Base-by-base conservation (phyloP, 768 basidiomycete species). In the Hypholoma sublateritium region DNA sequence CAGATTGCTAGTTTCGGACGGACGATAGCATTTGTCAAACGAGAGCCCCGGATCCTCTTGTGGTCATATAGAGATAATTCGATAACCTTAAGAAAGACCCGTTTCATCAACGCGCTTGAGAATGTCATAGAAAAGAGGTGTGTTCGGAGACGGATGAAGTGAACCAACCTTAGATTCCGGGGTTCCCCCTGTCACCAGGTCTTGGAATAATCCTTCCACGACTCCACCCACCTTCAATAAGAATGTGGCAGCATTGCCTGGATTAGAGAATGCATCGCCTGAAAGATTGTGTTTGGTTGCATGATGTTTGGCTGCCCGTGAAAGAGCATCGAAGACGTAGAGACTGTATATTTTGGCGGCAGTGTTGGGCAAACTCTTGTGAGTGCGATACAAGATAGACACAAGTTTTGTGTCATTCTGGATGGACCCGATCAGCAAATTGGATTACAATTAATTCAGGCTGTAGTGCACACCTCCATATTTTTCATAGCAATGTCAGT, bases 241-340 rank as follows among this genome's bases (percentile, higher is more conserved):
- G 72, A 98, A 96, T 2, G 88, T 89, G 6, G 90, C 90, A 62
- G 80, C 80, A 65, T 90, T 91, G 61, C 89, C 89, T 59, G 80
- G 81, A 50, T 71, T 73, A 37, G 81, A 74, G 56, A 79, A 80
- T 48, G 79, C 63, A 64, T 88, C 84, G 61, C 78, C 82, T 60
- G 81, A 76, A 24, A 85, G 67, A 50, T 79, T 77, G 51, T 83
- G 81, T 70, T 94, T 95, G 65, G 76, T 85, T 44, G 78, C 84
- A 46, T 85, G 79, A 57, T 77, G 77, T 57, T 86, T 81, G 17
- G 93, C 93, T 16, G 88, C 94, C 56, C 96, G 87, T 42, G 93
- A 84, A 59, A 99, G 80, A 17, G 95, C 91, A 74, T 99, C 95
- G 69, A 99, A 92, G 39, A 89, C 86, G 72, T 98, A 99, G 49